Conservation (phyloP, 192 early-diverging fungal genomes). For the Radiomyces spectabilis region DNA sequence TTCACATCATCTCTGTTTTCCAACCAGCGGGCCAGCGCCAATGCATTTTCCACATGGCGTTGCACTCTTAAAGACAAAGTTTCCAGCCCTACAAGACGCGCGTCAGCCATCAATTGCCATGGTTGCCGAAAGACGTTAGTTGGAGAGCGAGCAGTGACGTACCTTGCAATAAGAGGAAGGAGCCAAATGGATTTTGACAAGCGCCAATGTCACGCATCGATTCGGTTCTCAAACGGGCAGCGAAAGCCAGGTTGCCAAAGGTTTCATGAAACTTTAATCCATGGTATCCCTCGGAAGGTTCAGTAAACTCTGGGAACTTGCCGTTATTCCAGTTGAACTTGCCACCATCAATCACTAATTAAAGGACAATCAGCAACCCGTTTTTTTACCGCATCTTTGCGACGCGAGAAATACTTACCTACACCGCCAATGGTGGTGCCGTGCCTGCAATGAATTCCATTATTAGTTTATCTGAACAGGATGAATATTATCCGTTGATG, state of each 20-base stretch:
- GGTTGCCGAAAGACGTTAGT: no score
- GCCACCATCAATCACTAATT: constrained; percentile 71
- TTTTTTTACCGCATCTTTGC: not conserved
- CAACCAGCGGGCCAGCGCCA: constrained; percentile 76
- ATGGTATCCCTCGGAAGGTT: constrained; percentile 79
- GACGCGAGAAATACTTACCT: constrained; percentile 1
- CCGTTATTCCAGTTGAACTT: constrained; percentile 88
- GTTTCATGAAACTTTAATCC: constrained; percentile 82
- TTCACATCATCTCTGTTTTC: constrained; percentile 59
- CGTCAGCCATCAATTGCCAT: no score
- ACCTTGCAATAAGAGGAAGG: constrained; percentile 80
- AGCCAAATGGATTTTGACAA: constrained; percentile 80
- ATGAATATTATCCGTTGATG: not conserved
- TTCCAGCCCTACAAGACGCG: constrained; percentile 71
- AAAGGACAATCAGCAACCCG: not conserved
- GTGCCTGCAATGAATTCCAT: no score
- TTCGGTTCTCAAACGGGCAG: constrained; percentile 76
- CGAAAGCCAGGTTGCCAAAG: constrained; percentile 76
- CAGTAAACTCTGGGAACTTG: constrained; percentile 81
- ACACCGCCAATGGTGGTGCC: constrained; percentile 91
- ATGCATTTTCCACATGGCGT: constrained; percentile 73
- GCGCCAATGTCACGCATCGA: constrained; percentile 80
- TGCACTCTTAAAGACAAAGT: constrained; percentile 86
- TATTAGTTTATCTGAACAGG: not conserved
- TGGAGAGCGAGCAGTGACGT: no score